A percentile compares a stretch with the other conserved stretches of the same genome.
Evolutionary conservation across 176 grass and related monocot genomes (phyloP).

Genomic region (Paspalum vaginatum): DNA sequence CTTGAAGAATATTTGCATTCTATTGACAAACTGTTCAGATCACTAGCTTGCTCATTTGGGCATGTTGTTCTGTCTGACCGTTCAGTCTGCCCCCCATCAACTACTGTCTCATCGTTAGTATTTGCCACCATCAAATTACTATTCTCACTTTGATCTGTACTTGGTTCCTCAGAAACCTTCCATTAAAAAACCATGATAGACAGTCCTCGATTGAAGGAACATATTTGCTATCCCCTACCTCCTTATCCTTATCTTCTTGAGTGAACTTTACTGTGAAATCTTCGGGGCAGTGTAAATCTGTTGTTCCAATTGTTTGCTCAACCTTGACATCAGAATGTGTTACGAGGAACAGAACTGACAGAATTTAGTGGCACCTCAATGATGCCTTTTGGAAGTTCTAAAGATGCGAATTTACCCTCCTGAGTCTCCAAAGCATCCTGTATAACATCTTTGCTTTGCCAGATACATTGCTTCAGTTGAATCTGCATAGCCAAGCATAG

Average conservation of each 20-base stretch:
- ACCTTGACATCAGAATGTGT: constrained; percentile 33
- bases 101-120: background rate
- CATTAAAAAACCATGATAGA: constrained; percentile 11
- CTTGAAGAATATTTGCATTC: constrained; percentile 31
- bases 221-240: background rate
- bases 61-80: constrained; percentile 32
- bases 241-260: constrained; percentile 1
- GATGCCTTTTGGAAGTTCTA: background rate
- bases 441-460: constrained; percentile 36
- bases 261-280: background rate
- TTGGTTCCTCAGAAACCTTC: background rate
- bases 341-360: constrained; percentile 38
- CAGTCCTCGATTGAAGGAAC: constrained; percentile 36
- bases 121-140: background rate
- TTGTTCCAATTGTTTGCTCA: constrained; percentile 11
- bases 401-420: constrained; percentile 16
- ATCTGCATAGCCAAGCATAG: constrained; percentile 51
- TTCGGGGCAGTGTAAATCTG: background rate
- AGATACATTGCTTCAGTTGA: constrained; percentile 38
- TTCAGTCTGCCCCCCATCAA: constrained; percentile 17
- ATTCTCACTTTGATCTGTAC: constrained; percentile 11
- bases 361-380: background rate
- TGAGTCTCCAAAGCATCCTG: constrained; percentile 25
- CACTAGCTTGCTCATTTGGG: constrained; percentile 29
- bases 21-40: constrained; percentile 21